Evolutionary conservation across 768 basidiomycete species (phyloP), one percentile per base, ranked within the genome.

Genomic region (Piloderma croceum): DNA sequence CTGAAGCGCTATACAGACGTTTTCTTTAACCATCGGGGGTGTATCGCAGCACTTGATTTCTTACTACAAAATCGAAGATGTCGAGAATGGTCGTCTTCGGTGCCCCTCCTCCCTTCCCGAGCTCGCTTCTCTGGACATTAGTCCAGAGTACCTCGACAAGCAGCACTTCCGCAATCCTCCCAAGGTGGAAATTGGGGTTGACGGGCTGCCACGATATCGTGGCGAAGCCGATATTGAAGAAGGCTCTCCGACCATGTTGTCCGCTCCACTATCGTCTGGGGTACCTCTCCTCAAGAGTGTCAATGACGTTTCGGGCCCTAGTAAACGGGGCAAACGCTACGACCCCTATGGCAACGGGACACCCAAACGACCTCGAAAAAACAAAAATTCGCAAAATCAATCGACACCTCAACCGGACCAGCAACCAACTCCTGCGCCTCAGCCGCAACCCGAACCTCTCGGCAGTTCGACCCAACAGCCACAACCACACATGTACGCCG

Each of bases 61-160:
- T 4, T 97, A 97, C 67, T 97, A 96, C 70, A 83, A 82, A 51
- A 74, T 93, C 39, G 83, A 89, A 46, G 94, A 98, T 58, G 90
- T 96, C 21, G 77, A 88, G 42, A 78, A 79, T 34, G 93, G 92
- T 11, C 83, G 90, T 22, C 77, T 98, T 10, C 82, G 90, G 24
- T 74, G 86, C 0, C 93, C 94, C 0, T 93, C 90, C 0, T 83
- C 88, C 3, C 69, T 93, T 0, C 86, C 90, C 1, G 91, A 97
- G 59, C 74, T 98, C 17, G 82, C 83, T 0, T 76, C 84, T 0
- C 73, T 97, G 21, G 85, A 88, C 46, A 93, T 97, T 57, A 83
- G 79, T 46, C 79, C 84, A 5, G 83, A 88, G 49, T 92, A 92
- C 51, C 76, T 98, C 39, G 83, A 90, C 55, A 88, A 87, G 53